These are phyloP conservation scores for Talaromyces pinophilus DNA, from an alignment of 2,329 filamentous ascomycete genomes.

Conservation along the genomic window DNA sequence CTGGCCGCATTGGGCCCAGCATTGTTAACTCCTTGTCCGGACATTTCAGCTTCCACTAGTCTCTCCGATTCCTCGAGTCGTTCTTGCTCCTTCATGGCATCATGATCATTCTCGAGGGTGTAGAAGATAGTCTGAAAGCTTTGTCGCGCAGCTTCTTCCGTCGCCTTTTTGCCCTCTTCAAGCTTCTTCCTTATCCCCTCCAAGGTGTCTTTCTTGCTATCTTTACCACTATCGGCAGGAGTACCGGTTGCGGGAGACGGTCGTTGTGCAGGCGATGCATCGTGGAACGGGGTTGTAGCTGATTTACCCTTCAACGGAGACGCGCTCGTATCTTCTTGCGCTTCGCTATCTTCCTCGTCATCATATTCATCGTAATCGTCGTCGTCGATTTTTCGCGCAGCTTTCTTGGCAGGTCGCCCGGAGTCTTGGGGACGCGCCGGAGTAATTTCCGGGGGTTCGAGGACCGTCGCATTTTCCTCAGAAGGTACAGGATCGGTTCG, in stretches of 20 bases:
- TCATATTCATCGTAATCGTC: constrained; percentile 72
- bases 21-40: constrained; percentile 56
- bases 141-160: constrained; percentile 82
- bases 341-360: constrained; percentile 60
- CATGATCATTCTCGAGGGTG: constrained; percentile 89
- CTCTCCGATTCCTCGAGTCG: constrained; percentile 95
- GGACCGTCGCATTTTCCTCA: constrained; percentile 52
- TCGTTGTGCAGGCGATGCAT: constrained; percentile 69
- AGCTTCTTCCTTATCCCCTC: constrained; percentile 91
- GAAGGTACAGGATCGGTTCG: constrained; percentile 34
- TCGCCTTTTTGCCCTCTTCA: constrained; percentile 86
- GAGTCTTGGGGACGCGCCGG: constrained; percentile 53
- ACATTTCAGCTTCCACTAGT: constrained; percentile 94
- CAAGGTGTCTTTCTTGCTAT: constrained; percentile 62
- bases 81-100: constrained; percentile 97
- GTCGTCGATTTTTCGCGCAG: constrained; percentile 74
- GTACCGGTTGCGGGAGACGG: constrained; percentile 64
- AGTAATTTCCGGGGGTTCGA: constrained; percentile 36
- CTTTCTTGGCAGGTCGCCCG: constrained; percentile 54
- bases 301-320: constrained; percentile 57
- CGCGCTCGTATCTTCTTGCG: constrained; percentile 35
- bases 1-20: constrained; percentile 56
- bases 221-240: constrained; percentile 62
- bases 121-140: constrained; percentile 95
- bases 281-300: constrained; percentile 54